Evolutionary conservation across 139 green algal genomes (phyloP), one percentile per base, ranked within the genome.

Genomic region (Micractinium sp.): DNA sequence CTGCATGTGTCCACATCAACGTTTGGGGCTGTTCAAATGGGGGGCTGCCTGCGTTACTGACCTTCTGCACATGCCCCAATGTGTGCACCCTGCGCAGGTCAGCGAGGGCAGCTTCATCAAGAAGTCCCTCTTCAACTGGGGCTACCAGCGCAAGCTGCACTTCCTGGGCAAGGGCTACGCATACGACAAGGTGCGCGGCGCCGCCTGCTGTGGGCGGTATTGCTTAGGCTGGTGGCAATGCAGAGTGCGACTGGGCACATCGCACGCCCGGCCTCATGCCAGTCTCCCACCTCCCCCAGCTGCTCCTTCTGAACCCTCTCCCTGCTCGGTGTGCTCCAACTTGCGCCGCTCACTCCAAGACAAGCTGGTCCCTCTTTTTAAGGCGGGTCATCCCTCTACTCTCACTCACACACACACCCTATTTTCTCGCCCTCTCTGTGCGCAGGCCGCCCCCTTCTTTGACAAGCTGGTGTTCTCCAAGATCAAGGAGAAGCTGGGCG

Each of bases 81-180:
- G 67, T 31, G 67, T 18, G 1, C 23, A 38, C 31, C 19, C 22
- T 47, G 3, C n/a, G 35, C 86, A 89, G 86, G 67, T 89, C 23
- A 36, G 47, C 22, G 53, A 84, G 38, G 88, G 88, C 82, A 66
- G 90, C 81, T 90, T 88, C 16, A 2, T 98, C 35, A 97, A 96
- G 92, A 91, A 91, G 38, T 73, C 88, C 22, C 92, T 98, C 9
- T 98, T 98, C 94, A 96, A 97, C 91, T 96, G 92, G 90, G 96
- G 92, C 81, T 95, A 92, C 91, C 91, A 60, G 38, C 91, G 94
- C 84, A 99, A 99, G 96, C 92, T 96, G 66, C 87, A 91, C 85
- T 91, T 82, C 83, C 87, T 99, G 61, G 89, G 93, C 35, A 66
- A 92, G 69, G 96, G 96, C 56, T 31, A 88, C 38, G 0, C 39